Evolutionary conservation across 257 asterid species (phyloP), one percentile per base, ranked within the genome.

Genomic region (Penstemon eatonii): DNA sequence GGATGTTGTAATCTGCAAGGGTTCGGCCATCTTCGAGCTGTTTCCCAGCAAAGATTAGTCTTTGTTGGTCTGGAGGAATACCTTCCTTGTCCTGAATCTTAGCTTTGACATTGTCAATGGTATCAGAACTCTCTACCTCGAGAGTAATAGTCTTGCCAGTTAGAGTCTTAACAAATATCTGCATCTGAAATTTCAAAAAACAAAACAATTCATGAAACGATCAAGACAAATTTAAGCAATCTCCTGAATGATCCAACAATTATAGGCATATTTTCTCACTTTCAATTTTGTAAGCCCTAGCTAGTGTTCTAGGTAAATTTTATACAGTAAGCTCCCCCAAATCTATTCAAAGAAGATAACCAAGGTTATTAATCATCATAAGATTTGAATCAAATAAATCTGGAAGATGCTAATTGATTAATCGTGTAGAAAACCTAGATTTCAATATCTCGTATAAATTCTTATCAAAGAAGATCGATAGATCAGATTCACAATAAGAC

Each of bases 91-190:
- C 52, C 39, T 59, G 65, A 8, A 59, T 59, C 36, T 59, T 59
- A 4, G 65, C 50, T 13, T 59, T 59, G 37, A 59, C 65, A 10
- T 59, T 59, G 65, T 59, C 65, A 3, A 60, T 60, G 12, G 66
- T 60, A 43, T 60, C 66, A 4, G 52, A 42, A 47, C 66, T 59
- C 50, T 59, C 65, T 2, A 59, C 65, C 36, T 59, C 65, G 0
- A 59, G 37, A 13, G 65, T 59, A 10, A 59, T 59, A 3, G 54
- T 49, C 15, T 57, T 60, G 8, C 65, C 65, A 15, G 65, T 60
- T 12, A 60, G 52, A 41, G 65, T 60, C 65, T 60, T 60, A n/a
- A 60, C 51, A 42, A 66, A 66, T 18, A 67, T 55, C 71, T 67
- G 71, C 71, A 67, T 67, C 71, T 67, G 53, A 4, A 66, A 51